phyloP scores from a whole-genome alignment of 116 monocot species.

The Iris pallida region DNA sequence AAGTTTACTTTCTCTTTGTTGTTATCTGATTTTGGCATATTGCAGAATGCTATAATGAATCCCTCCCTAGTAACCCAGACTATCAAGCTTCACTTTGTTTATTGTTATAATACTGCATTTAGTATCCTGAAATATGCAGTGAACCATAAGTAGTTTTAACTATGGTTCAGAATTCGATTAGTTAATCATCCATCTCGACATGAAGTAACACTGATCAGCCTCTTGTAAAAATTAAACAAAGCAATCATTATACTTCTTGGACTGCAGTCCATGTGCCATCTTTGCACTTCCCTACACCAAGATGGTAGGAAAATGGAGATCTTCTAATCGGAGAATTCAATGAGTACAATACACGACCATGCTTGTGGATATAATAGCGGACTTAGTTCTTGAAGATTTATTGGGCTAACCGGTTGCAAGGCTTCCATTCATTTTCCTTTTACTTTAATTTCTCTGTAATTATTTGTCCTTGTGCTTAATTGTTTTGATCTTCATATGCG shows the following conservation, averaged over 20 bases:
- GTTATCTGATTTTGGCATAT: too few relatives aligned
- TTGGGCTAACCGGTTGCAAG: background rate
- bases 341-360: background rate
- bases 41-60: too few relatives aligned
- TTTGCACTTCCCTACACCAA: background rate
- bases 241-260: background rate
- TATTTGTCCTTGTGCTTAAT: background rate
- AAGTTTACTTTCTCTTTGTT: too few relatives aligned
- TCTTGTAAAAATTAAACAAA: background rate
- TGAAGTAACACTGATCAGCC: background rate
- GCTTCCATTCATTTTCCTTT: background rate
- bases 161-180: too few relatives aligned
- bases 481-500: background rate
- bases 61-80: too few relatives aligned
- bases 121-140: too few relatives aligned
- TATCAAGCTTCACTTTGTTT: too few relatives aligned
- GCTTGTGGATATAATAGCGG: background rate
- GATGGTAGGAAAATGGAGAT: too few relatives aligned
- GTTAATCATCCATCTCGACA: background rate
- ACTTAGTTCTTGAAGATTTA: background rate
- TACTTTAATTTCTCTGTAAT: background rate
- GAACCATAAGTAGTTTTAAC: background rate
- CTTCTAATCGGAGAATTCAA: too few relatives aligned
- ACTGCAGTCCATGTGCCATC: background rate
- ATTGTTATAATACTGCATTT: too few relatives aligned